Evolutionary conservation across 371 early-diverging fungal species (phyloP).

Genomic region (Circinella minor): DNA sequence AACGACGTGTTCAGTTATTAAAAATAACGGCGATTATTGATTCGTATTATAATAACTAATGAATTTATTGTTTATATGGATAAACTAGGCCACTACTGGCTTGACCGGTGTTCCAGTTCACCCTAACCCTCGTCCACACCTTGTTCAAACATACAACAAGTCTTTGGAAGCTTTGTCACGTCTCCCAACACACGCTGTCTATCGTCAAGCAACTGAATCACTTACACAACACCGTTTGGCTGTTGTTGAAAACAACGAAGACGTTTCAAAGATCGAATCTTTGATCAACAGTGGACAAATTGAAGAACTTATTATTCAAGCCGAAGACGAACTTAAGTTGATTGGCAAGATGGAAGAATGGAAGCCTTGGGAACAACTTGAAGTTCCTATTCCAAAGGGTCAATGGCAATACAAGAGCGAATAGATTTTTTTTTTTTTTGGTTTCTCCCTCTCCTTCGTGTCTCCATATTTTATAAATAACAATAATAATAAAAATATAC

Average conservation of each 20-base stretch:
- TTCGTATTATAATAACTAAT: too few species aligned
- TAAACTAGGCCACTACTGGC: slow-evolving; percentile 71
- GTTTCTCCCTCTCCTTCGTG: too few species aligned
- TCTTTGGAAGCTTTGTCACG: slow-evolving; percentile 72
- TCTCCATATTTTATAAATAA: too few species aligned
- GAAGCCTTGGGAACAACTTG: slow-evolving; percentile 85
- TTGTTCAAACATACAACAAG: slow-evolving; percentile 79
- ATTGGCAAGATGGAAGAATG: slow-evolving; percentile 85
- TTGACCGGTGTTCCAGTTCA: slow-evolving; percentile 87
- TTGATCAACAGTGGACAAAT: slow-evolving; percentile 83
- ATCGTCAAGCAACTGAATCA: slow-evolving; percentile 84
- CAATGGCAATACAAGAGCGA: slow-evolving; percentile 79
- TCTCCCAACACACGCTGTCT: slow-evolving; percentile 80
- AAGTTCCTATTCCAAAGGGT: slow-evolving; percentile 75
- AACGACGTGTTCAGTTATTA: too few species aligned
- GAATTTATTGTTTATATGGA: not conserved
- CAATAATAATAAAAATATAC: too few species aligned
- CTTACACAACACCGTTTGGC: slow-evolving; percentile 77
- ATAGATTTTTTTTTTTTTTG: slow-evolving; percentile 21
- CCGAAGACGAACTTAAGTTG: slow-evolving; percentile 85
- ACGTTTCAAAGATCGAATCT: slow-evolving; percentile 77
- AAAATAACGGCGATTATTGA: too few species aligned
- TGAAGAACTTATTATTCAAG: slow-evolving; percentile 89
- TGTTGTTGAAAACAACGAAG: slow-evolving; percentile 75
- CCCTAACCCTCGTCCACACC: slow-evolving; percentile 85